Evolutionary conservation across 192 early-diverging fungal genomes (phyloP).

Genomic region (Linnemannia zychae): DNA sequence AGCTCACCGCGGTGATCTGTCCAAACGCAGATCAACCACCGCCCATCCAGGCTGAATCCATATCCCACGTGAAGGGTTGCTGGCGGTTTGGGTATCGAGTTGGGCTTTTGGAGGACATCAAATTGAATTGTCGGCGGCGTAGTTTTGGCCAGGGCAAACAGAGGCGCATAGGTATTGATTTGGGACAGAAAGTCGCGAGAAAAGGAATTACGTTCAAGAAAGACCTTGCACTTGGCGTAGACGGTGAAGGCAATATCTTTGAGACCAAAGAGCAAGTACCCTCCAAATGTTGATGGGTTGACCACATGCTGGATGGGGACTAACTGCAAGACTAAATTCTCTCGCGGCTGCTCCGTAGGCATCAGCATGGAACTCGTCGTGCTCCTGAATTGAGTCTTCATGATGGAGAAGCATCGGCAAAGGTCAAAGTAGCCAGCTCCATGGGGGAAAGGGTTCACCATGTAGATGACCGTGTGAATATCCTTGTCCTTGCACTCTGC

Average conservation of each 20-base stretch:
- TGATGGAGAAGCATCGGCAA: constrained; percentile 62
- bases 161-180: constrained; percentile 61
- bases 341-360: constrained; percentile 53
- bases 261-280: constrained; percentile 63
- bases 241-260: constrained; percentile 68
- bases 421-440: constrained; percentile 61
- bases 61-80: constrained; percentile 66
- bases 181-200: constrained; percentile 27
- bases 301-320: constrained; percentile 66
- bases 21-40: constrained; percentile 66
- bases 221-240: constrained; percentile 61
- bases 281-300: constrained; percentile 62
- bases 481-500: constrained; percentile 39
- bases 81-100: constrained; percentile 52
- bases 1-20: constrained; percentile 67
- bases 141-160: constrained; percentile 63
- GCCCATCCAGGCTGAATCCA: constrained; percentile 62
- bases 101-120: constrained; percentile 44
- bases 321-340: constrained; percentile 61
- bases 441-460: constrained; percentile 65
- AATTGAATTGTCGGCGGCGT: constrained; percentile 57
- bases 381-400: constrained; percentile 58
- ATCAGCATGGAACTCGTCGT: constrained; percentile 39
- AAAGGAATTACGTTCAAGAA: constrained; percentile 55
- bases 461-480: constrained; percentile 64